Conservation (phyloP, 169 alveolate species). For the Ichthyophthirius multifiliis region DNA sequence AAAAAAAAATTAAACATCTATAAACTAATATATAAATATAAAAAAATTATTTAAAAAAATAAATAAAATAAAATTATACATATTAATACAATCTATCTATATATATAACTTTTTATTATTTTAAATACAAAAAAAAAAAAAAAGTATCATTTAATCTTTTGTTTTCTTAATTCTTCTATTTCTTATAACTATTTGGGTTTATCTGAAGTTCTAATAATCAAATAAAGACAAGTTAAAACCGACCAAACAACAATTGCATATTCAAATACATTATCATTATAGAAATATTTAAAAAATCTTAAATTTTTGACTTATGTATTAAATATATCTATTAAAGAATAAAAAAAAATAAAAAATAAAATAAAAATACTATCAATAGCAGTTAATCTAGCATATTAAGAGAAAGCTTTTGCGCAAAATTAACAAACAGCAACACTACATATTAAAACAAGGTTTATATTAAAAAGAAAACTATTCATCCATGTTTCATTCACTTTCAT, state of each 20-base stretch:
- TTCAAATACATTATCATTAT: constrained; percentile 44
- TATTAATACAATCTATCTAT: too few relatives aligned
- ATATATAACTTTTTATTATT: too few relatives aligned
- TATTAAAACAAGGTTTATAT: constrained; percentile 50
- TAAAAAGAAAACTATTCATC: constrained; percentile 65
- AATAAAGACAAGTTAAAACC: constrained; percentile 19
- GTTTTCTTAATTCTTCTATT: constrained; percentile 32
- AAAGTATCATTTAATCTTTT: constrained; percentile 21
- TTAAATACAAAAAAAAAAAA: too few relatives aligned
- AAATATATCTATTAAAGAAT: constrained; percentile 19
- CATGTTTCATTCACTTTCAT: constrained; percentile 64
- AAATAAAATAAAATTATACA: too few relatives aligned
- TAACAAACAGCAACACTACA: constrained; percentile 57
- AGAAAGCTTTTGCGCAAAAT: constrained; percentile 45
- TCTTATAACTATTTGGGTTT: constrained; percentile 21
- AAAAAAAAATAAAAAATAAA: not conserved
- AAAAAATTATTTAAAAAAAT: too few relatives aligned
- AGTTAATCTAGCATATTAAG: constrained; percentile 23
- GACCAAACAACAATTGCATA: constrained; percentile 41
- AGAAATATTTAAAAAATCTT: constrained; percentile 42
- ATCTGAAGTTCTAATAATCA: constrained; percentile 29
- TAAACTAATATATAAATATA: too few relatives aligned
- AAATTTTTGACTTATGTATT: constrained; percentile 24
- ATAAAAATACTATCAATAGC: constrained; percentile 14
- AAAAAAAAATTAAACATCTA: too few relatives aligned